A percentile compares a stretch with the other conserved stretches of the same genome.
These are phyloP conservation scores for Solanum sitiens DNA, from an alignment of 257 asterid genomes.

Conservation along the genomic window DNA sequence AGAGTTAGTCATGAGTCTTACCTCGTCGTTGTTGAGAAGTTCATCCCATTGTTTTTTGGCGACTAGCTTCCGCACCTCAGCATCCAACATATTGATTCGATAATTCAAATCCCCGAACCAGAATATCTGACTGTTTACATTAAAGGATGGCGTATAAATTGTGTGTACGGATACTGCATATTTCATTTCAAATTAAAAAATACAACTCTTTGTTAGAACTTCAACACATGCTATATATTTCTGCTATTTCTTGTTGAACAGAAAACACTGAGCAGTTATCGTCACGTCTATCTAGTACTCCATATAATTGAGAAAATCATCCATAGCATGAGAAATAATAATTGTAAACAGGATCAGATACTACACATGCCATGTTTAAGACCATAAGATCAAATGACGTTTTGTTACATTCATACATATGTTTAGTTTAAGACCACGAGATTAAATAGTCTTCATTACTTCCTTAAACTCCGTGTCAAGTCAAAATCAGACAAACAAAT, in stretches of 20 bases:
- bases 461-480: not conserved
- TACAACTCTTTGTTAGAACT: not conserved
- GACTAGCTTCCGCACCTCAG: slow-evolving; percentile 51
- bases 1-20: slow-evolving; percentile 5
- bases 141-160: not conserved
- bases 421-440: not conserved
- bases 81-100: slow-evolving; percentile 74
- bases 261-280: not conserved
- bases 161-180: not conserved
- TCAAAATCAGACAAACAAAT: not conserved
- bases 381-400: not conserved
- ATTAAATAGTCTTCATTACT: not conserved
- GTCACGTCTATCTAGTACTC: not conserved
- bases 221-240: not conserved
- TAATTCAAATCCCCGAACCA: slow-evolving; percentile 95
- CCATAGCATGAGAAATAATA: not conserved
- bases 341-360: not conserved
- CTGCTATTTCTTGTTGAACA: not conserved
- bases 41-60: slow-evolving; percentile 58
- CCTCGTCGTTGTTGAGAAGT: slow-evolving; percentile 70
- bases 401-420: not conserved
- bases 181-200: not conserved
- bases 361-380: not conserved
- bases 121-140: slow-evolving; percentile 56
- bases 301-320: not conserved